Base-by-base conservation (phyloP, 805 yeast genomes). In the Ogataea pini region DNA sequence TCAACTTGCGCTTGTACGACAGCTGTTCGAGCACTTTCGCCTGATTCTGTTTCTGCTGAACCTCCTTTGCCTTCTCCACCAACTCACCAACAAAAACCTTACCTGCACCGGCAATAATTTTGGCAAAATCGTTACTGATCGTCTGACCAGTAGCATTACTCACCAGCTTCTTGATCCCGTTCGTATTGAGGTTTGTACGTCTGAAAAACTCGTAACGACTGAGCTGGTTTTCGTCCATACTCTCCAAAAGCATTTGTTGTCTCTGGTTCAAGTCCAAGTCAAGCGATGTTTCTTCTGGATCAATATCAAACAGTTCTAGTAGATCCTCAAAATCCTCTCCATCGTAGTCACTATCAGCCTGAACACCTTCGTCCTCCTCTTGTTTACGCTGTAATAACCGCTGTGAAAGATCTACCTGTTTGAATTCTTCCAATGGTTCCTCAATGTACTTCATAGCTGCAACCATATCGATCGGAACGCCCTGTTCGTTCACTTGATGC, bases 61-160 rank as follows among this genome's bases (percentile, higher is more conserved):
- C 80, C 44, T 81, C 85, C 52, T 84, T 75, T 0, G 96, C 96
- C 58, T 80, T 75, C 52, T 91, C 95, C 10, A 91, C 85, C 14
- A 91, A 78, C 58, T 91, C 97, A 10, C 96, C 96, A n/a, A 90
- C 77, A 63, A 88, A 84, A 57, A 89, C 86, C 63, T 91, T 91
- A 2, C 96, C 86, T 47, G 89, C 77, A 64, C 97, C 96, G 5
- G 92, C 87, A 40, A 91, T 67, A 7, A 89, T 83, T 45, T 88
- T 83, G 0, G 96, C 86, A 18, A 89, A 84, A 52, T 86, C 86
- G 49, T 79, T 87, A 1, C 92, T 83, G 9, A 90, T 82, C 39
- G 84, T 81, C 63, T 90, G 96, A 36, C 89, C 90, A 42, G 89
- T 71, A 0, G 86, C 85, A 22, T 86, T 79, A 57, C 85, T 83